A percentile compares a stretch with the other conserved stretches of the same genome.
Conservation (phyloP, 192 early-diverging fungal genomes). For the Coemansia aciculifera region DNA sequence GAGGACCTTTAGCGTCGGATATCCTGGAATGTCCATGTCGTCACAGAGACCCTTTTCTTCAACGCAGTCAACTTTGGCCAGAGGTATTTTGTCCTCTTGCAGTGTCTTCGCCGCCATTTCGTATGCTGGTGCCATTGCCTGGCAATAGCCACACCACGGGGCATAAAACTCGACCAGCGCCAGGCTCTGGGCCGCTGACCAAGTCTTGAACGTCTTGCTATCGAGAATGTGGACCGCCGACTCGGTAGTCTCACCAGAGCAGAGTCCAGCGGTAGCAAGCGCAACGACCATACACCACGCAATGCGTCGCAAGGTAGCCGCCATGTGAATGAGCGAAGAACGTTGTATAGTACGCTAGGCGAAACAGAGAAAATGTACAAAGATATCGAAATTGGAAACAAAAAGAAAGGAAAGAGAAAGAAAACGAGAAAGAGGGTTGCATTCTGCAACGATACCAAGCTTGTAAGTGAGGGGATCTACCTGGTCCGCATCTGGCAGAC, state of each 20-base stretch:
- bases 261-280: neutral
- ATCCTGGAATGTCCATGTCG: conserved; percentile 76
- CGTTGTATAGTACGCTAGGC: neutral
- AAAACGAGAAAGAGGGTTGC: neutral
- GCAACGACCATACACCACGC: conserved; percentile 7
- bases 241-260: conserved; percentile 19
- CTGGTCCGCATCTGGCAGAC: neutral
- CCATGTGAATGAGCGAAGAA: neutral
- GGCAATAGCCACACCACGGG: conserved; percentile 97
- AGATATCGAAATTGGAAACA: neutral
- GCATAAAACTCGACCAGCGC: conserved; percentile 95
- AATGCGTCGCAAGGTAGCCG: conserved; percentile 11
- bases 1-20: conserved; percentile 92
- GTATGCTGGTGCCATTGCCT: conserved; percentile 89
- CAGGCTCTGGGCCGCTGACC: conserved; percentile 63
- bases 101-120: conserved; percentile 83
- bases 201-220: conserved; percentile 62
- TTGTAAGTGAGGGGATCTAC: neutral
- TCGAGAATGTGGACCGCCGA: conserved; percentile 61
- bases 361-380: conserved; percentile 10
- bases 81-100: conserved; percentile 66
- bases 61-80: conserved; percentile 98
- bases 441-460: neutral
- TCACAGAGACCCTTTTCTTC: conserved; percentile 77
- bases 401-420: neutral